Evolutionary conservation across 352 stramenopile species (phyloP), one percentile per base, ranked within the genome.

Genomic region (Plasmopara viticola): DNA sequence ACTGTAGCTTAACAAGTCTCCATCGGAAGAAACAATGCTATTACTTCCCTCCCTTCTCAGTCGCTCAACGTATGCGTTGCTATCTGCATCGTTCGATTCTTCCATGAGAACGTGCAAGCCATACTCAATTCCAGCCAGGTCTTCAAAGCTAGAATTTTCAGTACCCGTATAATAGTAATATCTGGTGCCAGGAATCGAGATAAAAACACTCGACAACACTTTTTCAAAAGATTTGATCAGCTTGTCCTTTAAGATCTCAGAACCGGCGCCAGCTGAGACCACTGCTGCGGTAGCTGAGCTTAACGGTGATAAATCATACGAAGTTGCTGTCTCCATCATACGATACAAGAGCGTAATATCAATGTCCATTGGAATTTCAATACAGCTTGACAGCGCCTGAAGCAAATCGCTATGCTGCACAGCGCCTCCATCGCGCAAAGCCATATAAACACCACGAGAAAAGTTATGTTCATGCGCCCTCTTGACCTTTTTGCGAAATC

Each of bases 381-480:
- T 68, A 53, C 85, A 95, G 48, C 81, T 94, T 20, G 81, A 92
- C 12, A 95, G 61, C 9, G 85, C 85, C 56, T 94, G 85, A 15
- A 93, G 71, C 57, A 95, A 68, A 66, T 95, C 85, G 38, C 76
- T 92, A 44, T 89, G 83, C 45, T 95, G 75, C 0, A 95, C 73
- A 6, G 68, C 47, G n/a, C 70, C 72, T 18, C 77, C 78, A 62
- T 90, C 78, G 25, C 85, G 75, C 13, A 95, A 53, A 8, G 84
- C 72, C 31, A 91, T 76, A 49, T 95, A 94, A 29, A 95, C 81
- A 43, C 83, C 85, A 46, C 84, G 78, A 40, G 85, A 92, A 48
- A 95, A 95, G 43, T 94, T 95, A 53, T 92, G 80, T 41, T 95
- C 83, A 42, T 95, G 85, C 0, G 84, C 85, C 31, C 76, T 74